Evolutionary conservation across 257 asterid genomes (phyloP).

Genomic region (Salvia splendens): DNA sequence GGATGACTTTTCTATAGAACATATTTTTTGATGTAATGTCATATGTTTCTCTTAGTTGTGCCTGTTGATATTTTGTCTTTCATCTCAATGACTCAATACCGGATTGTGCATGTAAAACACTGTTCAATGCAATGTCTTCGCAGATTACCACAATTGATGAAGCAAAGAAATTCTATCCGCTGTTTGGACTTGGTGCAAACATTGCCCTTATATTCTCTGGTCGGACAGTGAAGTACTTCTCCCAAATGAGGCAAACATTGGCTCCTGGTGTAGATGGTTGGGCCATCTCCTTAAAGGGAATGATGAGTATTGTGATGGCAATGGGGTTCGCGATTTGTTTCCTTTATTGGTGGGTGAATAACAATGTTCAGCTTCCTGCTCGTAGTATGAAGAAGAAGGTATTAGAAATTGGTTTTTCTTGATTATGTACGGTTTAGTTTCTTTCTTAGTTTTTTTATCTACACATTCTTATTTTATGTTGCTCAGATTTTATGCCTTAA

Average conservation of each 20-base stretch:
- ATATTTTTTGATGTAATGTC: background rate
- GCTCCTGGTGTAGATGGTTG: constrained; percentile 99
- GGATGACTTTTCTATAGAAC: no score
- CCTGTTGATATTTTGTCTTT: background rate
- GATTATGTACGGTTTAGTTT: background rate
- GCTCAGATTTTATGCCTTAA: no score
- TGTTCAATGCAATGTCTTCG: constrained; percentile 12
- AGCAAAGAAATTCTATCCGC: constrained; percentile 95
- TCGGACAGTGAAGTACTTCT: constrained; percentile 93
- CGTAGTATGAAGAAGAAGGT: constrained; percentile 98
- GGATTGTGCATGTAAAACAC: constrained; percentile 1
- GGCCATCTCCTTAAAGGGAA: constrained; percentile 93
- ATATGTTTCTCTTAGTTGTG: background rate
- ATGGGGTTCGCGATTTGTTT: constrained; percentile 80
- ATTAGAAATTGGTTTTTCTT: constrained; percentile 24
- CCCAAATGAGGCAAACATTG: constrained; percentile 74
- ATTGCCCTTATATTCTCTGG: constrained; percentile 96
- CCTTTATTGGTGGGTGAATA: constrained; percentile 97
- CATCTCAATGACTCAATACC: background rate
- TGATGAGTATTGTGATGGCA: constrained; percentile 92
- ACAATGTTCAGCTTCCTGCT: constrained; percentile 69
- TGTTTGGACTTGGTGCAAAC: constrained; percentile 97
- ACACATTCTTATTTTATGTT: no score
- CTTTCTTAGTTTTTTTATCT: background rate
- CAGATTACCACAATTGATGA: constrained; percentile 94